A percentile compares a stretch with the other conserved stretches of the same genome.
phyloP scores from a whole-genome alignment of 169 alveolate species.

The Cryptosporidium baileyi region DNA sequence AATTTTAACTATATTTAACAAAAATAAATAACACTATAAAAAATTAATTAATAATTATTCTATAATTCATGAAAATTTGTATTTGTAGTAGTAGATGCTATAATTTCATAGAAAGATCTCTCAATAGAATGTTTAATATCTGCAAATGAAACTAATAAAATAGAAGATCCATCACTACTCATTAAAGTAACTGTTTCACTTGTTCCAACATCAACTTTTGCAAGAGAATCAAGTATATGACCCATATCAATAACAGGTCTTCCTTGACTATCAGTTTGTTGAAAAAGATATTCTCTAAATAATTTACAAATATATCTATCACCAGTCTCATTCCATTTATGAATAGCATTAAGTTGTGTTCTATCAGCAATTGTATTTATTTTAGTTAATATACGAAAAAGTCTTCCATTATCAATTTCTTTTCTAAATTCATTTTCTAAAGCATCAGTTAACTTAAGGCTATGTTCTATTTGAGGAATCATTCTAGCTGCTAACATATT shows the following conservation, averaged over 20 bases:
- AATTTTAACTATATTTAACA: no score
- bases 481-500: conserved; percentile 69
- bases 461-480: conserved; percentile 70
- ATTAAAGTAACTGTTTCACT: conserved; percentile 63
- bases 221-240: conserved; percentile 55
- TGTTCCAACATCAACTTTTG: conserved; percentile 66
- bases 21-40: no score
- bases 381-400: conserved; percentile 45
- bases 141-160: conserved; percentile 51
- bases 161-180: conserved; percentile 68
- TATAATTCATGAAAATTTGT: conserved; percentile 36
- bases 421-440: conserved; percentile 58
- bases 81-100: conserved; percentile 54
- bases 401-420: conserved; percentile 66
- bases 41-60: no score
- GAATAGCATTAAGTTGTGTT: conserved; percentile 59
- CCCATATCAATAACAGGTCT: conserved; percentile 69
- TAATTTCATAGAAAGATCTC: conserved; percentile 53
- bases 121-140: conserved; percentile 57
- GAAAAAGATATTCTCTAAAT: conserved; percentile 60
- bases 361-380: conserved; percentile 67
- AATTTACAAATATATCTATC: conserved; percentile 59
- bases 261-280: conserved; percentile 65
- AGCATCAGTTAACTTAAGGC: conserved; percentile 62
- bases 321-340: conserved; percentile 69